Base-by-base conservation (phyloP, 129 eudicot genomes). In the Oenanthe sinensis region DNA sequence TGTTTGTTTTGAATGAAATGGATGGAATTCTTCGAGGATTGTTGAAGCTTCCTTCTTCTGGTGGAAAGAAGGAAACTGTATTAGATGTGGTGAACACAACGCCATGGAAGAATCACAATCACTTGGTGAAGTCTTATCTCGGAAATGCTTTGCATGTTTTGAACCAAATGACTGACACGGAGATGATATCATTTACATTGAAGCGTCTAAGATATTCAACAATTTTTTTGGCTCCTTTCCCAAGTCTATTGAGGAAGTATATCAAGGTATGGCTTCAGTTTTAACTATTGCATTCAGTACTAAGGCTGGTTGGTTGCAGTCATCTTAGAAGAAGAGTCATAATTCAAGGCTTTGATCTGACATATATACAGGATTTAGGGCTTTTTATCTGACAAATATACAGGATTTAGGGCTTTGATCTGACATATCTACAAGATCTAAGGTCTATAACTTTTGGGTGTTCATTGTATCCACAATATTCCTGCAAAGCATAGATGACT, bases 151-250 rank as follows among this genome's bases (percentile, higher is more conserved):
- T 96, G 33, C 99, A 96, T 84, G 95, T 90, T 63, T 71, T 96
- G 83, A 96, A 92, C 83, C 97, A 92, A 84, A 96, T 92, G 99
- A 96, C 99, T 0, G 97, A 96, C 73, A 79, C 88, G 1, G 86
- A 96, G 79, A 90, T 89, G 97, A 90, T 96, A 62, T 88, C 97
- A 15, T 92, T 96, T 79, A 92, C 93, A 24, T 76, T 92, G 79
- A 83, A 89, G 46, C 89, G 96, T 19, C 71, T 96, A 33, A 90
- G 86, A 82, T 85, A 75, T 81, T 96, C 99, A 2, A 85, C 93
- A 63, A 54, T 96, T 30, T 90, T 96, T 85, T 86, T 96, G 89
- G 97, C 96, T 75, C 97, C 97, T 81, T 96, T 92, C 79, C 97
- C 97, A 12, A 90, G 89, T 77, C 90, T 96, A 36, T 82, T 87